Percentiles rank a stretch among this genome's conserved stretches.
phyloP scores from a whole-genome alignment of 257 asterid species.

The Salvia rosmarinus region DNA sequence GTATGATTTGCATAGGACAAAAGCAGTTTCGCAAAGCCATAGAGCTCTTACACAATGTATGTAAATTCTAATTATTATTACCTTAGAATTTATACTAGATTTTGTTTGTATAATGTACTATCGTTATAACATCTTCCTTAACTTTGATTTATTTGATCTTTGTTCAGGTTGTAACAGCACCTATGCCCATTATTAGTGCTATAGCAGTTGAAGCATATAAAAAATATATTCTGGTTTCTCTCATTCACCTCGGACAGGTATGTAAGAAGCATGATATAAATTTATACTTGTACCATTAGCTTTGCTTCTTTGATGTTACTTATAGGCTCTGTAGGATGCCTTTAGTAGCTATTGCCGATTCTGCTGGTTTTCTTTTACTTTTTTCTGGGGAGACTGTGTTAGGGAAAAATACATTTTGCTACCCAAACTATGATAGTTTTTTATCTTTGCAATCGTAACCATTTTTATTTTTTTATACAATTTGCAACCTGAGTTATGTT shows the following conservation, averaged over 20 bases:
- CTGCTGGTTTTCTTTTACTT: no score
- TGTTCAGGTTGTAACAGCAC: conserved; percentile 91
- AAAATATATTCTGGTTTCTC: conserved; percentile 81
- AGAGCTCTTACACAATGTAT: conserved; percentile 90
- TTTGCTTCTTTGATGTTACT: conserved; percentile 12
- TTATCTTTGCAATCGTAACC: background rate
- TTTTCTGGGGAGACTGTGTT: no score
- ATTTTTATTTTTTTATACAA: background rate
- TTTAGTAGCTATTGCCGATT: no score
- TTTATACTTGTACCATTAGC: background rate
- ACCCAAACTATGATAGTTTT: background rate
- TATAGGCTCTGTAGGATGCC: background rate
- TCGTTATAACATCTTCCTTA: conserved; percentile 1
- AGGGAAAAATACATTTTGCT: background rate
- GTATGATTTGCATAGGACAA: conserved; percentile 93
- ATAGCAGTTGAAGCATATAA: conserved; percentile 98
- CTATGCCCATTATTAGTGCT: conserved; percentile 79
- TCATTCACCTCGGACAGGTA: conserved; percentile 94
- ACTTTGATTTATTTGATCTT: conserved; percentile 11
- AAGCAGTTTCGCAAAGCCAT: conserved; percentile 80
- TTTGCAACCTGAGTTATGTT: background rate
- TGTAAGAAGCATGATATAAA: conserved; percentile 19
- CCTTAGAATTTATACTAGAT: conserved; percentile 9
- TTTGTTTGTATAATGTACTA: background rate
- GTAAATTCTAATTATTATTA: conserved; percentile 19